phyloP scores from a whole-genome alignment of 1,284 basidiomycete genomes.

The Cystobasidium slooffiae region DNA sequence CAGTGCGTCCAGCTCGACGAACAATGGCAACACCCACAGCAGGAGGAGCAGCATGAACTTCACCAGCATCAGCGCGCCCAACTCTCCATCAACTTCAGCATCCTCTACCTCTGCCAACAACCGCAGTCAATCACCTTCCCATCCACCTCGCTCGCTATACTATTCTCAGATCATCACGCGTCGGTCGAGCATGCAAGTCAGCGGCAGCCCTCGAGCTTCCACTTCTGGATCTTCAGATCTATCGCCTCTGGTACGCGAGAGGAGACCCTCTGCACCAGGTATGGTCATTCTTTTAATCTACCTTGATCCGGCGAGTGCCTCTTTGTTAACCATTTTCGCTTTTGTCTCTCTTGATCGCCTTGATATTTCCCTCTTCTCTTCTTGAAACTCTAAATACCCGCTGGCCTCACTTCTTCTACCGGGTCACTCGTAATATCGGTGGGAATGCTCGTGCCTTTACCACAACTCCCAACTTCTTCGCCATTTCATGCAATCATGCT shows the following conservation, averaged over 20 bases:
- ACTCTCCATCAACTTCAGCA: background rate
- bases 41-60: background rate
- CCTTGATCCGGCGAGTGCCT: background rate
- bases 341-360: background rate
- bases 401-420: background rate
- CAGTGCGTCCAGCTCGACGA: background rate
- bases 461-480: background rate
- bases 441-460: background rate
- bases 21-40: background rate
- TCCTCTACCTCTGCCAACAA: background rate
- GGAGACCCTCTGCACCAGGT: conserved; percentile 33
- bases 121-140: background rate
- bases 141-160: background rate
- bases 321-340: background rate
- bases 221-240: background rate
- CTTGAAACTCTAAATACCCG: no score
- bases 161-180: conserved; percentile 7
- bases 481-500: background rate
- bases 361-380: background rate
- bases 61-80: conserved; percentile 13
- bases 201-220: background rate
- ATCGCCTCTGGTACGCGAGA: background rate
- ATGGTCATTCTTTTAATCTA: background rate
- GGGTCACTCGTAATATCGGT: background rate
- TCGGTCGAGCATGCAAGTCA: conserved; percentile 5